Evolutionary conservation across 768 basidiomycete genomes (phyloP), one percentile per base, ranked within the genome.

Genomic region (Rhizopogon salebrosus): DNA sequence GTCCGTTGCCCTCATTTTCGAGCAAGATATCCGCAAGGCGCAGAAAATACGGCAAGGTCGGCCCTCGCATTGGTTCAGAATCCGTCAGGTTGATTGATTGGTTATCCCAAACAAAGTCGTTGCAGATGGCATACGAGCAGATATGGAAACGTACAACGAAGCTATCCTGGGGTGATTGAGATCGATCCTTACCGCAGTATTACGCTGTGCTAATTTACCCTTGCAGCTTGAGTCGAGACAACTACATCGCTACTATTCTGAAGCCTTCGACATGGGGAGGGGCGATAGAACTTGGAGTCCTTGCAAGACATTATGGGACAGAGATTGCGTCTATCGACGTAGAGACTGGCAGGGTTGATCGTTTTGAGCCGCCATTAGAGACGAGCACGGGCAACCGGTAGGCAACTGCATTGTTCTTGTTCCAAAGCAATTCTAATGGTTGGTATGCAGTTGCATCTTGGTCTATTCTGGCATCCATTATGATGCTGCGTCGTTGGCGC

Each of bases 381-480:
- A 59, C 59, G 10, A 67, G 71, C 54, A 68, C 60, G 23, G 74
- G 66, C 1, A 66, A 68, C 50, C 66, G 69, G 62, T 69, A 23
- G 35, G 53, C 3, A 6, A 31, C n/a, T 23, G n/a, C 1, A 16
- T 39, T 8, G 22, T 16, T 5, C 14, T 13, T 24, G 37, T 27
- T 40, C 13, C 29, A 3, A 20, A 16, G 16, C 16, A 1, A 20
- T 6, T 10, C 4, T 23, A 41, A 41, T 8, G 4, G 24, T 51
- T 60, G 49, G 40, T 23, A 49, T 22, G 65, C 66, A 77, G 86
- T 18, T 86, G 84, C 53, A 67, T 97, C 13, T 64, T 98, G n/a
- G 76, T 98, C 4, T 98, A 98, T 71, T 92, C 90, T 0, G 95
- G 95, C 3, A 97, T 98, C 41, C 95, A 98, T 67, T 99, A 99